Conservation (phyloP, 2,329 filamentous ascomycete species). For the Pseudopyricularia javanii region DNA sequence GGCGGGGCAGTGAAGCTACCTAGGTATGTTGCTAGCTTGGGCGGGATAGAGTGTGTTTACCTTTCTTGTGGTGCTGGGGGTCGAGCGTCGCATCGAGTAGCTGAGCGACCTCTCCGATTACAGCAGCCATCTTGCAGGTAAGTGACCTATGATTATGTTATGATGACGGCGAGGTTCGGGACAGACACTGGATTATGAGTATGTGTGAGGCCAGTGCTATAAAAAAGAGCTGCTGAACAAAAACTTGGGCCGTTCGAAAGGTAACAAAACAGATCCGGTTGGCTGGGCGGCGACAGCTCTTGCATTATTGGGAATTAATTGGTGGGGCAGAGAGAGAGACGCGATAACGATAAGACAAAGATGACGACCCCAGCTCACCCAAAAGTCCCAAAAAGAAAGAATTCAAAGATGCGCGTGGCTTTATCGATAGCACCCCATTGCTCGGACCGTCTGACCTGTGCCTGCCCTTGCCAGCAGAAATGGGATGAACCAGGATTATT, state of each 20-base stretch:
- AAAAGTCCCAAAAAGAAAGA: background rate
- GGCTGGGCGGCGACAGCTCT: conserved; percentile 4
- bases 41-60: conserved; percentile 28
- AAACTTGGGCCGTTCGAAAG: background rate
- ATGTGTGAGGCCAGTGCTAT: background rate
- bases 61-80: conserved; percentile 78
- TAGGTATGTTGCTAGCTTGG: background rate
- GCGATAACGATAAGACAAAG: background rate
- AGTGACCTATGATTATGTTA: background rate
- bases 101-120: conserved; percentile 55
- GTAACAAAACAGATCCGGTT: conserved; percentile 5
- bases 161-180: background rate
- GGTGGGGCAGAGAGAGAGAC: background rate
- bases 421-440: background rate
- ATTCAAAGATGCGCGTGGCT: background rate
- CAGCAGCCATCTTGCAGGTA: conserved; percentile 37
- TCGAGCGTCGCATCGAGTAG: conserved; percentile 86
- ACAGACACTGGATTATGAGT: background rate
- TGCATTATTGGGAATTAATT: background rate
- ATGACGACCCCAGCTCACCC: background rate
- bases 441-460: background rate
- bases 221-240: background rate
- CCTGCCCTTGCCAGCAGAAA: background rate
- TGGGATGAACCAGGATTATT: background rate
- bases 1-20: conserved; percentile 1